Evolutionary conservation across 768 basidiomycete species (phyloP), one percentile per base, ranked within the genome.

Genomic region (Holtermannia corniformis): DNA sequence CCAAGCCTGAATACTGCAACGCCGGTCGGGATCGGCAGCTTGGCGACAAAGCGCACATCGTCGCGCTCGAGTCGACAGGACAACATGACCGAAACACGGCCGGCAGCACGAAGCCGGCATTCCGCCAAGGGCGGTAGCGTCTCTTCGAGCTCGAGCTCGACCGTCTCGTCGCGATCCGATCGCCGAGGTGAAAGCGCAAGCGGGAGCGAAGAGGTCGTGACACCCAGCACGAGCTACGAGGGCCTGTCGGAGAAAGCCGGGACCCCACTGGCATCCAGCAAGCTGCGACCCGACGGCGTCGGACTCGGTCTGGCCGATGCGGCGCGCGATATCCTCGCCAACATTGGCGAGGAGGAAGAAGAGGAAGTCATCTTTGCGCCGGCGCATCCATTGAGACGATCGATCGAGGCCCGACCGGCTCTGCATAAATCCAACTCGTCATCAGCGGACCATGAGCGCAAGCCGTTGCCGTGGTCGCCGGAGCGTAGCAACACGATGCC

Each of bases 141-240:
- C 5, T 55, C 59, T 7, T 57, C 52, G 4, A 23, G 16, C 37
- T 64, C 63, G 21, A 55, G 55, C 27, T 48, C 49, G 41, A 57
- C 57, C 0, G 53, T 55, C 3, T 56, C 49, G 20, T 53, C 55
- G 7, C 22, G 59, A 47, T 63, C 59, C 1, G 59, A 59, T 4
- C 40, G 55, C 50, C 52, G 55, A 42, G 59, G 59, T n/a, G 25
- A 40, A 22, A 47, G 51, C 49, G 42, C 41, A 14, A 52, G 54
- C 4, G 64, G 65, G 41, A 50, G 42, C n/a, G 66, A 68, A 44
- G 58, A 63, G 50, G 57, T 68, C n/a, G 61, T 68, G 10, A 68
- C 67, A 19, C 67, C 67, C 14, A 50, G 47, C 45, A 58, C 60
- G 28, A 62, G 60, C 47, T 60, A 53, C 43, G 67, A 68, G 49